Base-by-base conservation (phyloP, 2,329 filamentous ascomycete genomes). In the Thielaviopsis euricoi region DNA sequence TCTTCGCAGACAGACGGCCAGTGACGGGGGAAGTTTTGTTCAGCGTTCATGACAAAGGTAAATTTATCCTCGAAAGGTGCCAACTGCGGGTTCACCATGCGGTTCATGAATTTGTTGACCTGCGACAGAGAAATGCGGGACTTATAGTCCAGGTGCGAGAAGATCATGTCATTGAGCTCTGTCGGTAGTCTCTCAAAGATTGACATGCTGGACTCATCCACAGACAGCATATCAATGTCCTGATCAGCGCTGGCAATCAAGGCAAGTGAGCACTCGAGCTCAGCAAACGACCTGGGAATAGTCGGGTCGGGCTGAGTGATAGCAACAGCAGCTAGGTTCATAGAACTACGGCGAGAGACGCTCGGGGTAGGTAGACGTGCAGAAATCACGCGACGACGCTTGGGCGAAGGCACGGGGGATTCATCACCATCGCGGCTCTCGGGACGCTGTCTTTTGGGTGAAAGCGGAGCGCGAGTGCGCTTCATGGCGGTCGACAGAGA, bases 31-130 rank as follows among this genome's bases (percentile, higher is more conserved):
- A 73, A 73, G 64, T 70, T 67, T 49, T 70, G 72, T 58, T 69
- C 71, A 2, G 71, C 71, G 33, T 66, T 66, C 69, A 72, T 71
- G 62, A 73, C 67, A 52, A 73, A 73, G 51, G 70, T 63, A 55
- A 70, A 66, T 62, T 70, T 73, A 63, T 73, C 71, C 19, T 57
- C 48, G 5, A 66, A 59, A 23, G 66, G 63, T n/a, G 71, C 69
- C 13, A 55, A 60, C 52, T 65, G 67, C 2, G 71, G 69, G 26
- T 70, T 62, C 53, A 73, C 64, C 5, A 62, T 61, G 33, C 61
- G 64, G 58, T 71, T 62, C 59, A 71, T 69, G 60, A 67, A 65
- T 37, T 65, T 64, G 58, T 69, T 73, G 63, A 65, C 65, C 22
- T 66, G 68, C 1, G 70, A 73, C 6, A 73, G 64, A 56, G 68